Base-by-base conservation (phyloP, 192 early-diverging fungal species). In the Dissophora ornata region DNA sequence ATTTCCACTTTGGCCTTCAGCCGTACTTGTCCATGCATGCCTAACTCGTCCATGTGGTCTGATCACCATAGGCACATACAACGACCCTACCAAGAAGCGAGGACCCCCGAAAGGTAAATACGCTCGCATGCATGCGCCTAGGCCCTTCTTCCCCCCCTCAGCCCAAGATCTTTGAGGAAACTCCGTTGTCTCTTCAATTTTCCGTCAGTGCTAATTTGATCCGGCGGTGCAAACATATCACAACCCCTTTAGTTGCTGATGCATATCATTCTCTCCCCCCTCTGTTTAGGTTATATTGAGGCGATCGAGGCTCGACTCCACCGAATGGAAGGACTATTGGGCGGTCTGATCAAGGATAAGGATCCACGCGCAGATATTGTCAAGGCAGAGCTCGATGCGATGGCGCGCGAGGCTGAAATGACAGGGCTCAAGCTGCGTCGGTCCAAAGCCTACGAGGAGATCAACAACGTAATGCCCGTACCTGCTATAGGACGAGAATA, bases 291-390 rank as follows among this genome's bases (percentile, higher is more conserved):
- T 24, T 95, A 95, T 61, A 94, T 95, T 25, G 93, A 94, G 57
- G 90, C 87, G 13, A 93, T 95, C 19, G 93, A 95, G 59, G 86
- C 81, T 51, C 79, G 91, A 54, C 83, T 95, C 26, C 88, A 89
- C 69, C 83, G 85, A 36, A 83, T 92, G 67, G 92, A 95, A 55
- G 81, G 83, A 29, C 81, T 92, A 2, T 71, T 95, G 7, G 81
- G 78, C 18, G 84, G 79, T 12, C 67, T 91, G 1, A 80, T 88
- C 21, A 80, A 85, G 30, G 81, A 81, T 47, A 84, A 88, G 38
- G 81, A 82, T 51, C 73, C 73, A 26, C 62, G 81, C 12, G 81
- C 81, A 24, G 81, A 82, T 25, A 79, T 79, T 36, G 78, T 80
- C 30, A 42, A 64, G 9, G 78, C 77, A 15, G 77, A 82, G 38